These are phyloP conservation scores for Agaricus subrufescens DNA, from an alignment of 768 basidiomycete species.

Conservation along the genomic window DNA sequence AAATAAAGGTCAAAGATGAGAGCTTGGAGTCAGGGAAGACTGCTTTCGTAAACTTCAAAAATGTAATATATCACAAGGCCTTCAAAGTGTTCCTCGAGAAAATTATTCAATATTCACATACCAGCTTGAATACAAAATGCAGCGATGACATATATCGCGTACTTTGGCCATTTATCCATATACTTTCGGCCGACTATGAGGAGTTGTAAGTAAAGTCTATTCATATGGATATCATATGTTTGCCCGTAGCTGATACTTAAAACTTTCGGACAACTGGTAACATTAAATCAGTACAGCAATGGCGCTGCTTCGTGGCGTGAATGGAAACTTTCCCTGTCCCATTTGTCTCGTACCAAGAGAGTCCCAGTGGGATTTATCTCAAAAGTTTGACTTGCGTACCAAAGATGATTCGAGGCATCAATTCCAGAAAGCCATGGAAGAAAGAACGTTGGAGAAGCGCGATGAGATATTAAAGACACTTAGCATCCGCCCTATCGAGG, in stretches of 20 bases:
- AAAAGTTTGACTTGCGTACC: conserved; percentile 9
- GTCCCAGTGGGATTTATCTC: conserved; percentile 17
- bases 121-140: conserved; percentile 9
- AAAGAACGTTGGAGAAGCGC: neutral
- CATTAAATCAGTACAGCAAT: conserved; percentile 25
- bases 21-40: conserved; percentile 21
- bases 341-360: conserved; percentile 26
- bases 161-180: conserved; percentile 32
- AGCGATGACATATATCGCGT: conserved; percentile 16
- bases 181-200: conserved; percentile 38
- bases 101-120: conserved; percentile 4
- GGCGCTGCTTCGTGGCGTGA: conserved; percentile 25
- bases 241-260: no score
- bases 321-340: conserved; percentile 26
- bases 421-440: conserved; percentile 9
- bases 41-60: conserved; percentile 27
- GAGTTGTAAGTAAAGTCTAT: conserved; percentile 31
- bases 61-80: conserved; percentile 30
- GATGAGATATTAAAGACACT: conserved; percentile 19
- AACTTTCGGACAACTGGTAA: no score
- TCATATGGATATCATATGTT: neutral
- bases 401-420: conserved; percentile 13
- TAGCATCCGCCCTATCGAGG: conserved; percentile 17
- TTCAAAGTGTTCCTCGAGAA: conserved; percentile 28
- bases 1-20: conserved; percentile 22